A percentile compares a stretch with the other conserved stretches of the same genome.
Conservation (phyloP, 2,329 filamentous ascomycete genomes). For the Diaporthe longicolla region DNA sequence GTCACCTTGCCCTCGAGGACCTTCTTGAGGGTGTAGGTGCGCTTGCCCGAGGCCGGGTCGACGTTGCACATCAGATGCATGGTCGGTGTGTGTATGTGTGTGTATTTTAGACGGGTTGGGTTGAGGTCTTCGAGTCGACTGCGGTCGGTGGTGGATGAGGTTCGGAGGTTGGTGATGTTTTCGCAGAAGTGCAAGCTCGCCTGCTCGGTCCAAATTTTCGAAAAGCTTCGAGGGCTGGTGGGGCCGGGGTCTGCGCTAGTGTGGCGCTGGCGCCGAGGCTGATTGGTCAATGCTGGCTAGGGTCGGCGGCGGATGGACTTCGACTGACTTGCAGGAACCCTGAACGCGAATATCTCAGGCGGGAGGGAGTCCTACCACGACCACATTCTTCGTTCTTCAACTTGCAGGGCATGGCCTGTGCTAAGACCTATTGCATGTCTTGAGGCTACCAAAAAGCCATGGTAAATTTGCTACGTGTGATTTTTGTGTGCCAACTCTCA, state of each 20-base stretch:
- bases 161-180: not conserved
- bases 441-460: no score
- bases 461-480: no score
- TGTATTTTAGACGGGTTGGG: not conserved
- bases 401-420: no score
- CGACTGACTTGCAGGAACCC: not conserved
- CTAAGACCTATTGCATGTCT: no score
- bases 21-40: constrained; percentile 96
- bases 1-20: constrained; percentile 86
- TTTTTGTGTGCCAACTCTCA: no score
- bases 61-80: constrained; percentile 87
- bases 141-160: not conserved
- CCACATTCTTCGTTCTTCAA: no score
- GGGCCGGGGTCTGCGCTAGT: constrained; percentile 11
- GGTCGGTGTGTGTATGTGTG: constrained; percentile 36
- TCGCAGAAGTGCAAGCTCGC: not conserved
- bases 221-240: constrained; percentile 4
- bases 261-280: not conserved
- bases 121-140: not conserved
- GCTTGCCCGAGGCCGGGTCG: constrained; percentile 81
- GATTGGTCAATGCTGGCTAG: not conserved
- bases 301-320: not conserved
- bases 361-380: no score
- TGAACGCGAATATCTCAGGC: not conserved
- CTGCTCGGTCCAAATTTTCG: constrained; percentile 29